Evolutionary conservation across 805 yeast genomes (phyloP).

Genomic region (Sugiyamaella americana): DNA sequence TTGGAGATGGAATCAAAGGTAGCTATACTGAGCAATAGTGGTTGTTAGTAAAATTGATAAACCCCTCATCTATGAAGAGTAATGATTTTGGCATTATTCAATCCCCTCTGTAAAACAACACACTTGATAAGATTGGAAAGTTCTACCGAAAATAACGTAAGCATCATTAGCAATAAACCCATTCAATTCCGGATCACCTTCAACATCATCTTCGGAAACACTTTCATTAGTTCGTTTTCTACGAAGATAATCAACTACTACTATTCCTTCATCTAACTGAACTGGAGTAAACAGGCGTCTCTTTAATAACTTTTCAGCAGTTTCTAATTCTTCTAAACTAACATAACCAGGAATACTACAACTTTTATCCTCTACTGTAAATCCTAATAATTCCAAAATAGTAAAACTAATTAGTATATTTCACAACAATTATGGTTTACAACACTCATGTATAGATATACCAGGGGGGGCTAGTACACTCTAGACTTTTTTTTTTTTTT

Average conservation of each 20-base stretch:
- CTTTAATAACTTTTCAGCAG: constrained; percentile 35
- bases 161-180: constrained; percentile 34
- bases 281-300: constrained; percentile 38
- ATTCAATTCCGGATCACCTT: constrained; percentile 27
- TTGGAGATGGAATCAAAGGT: constrained; percentile 59
- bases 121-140: constrained; percentile 75
- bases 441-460: too few relatives aligned
- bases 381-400: constrained; percentile 44
- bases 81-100: too few relatives aligned
- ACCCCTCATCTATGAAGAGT: too few relatives aligned
- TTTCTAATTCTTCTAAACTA: constrained; percentile 31
- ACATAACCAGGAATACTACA: constrained; percentile 37
- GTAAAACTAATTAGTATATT: too few relatives aligned
- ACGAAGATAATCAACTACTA: constrained; percentile 33
- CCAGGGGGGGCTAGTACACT: too few relatives aligned
- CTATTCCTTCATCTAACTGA: constrained; percentile 32
- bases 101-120: constrained; percentile 22
- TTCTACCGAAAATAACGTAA: constrained; percentile 77
- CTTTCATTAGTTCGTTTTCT: constrained; percentile 9
- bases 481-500: too few relatives aligned
- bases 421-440: too few relatives aligned
- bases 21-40: constrained; percentile 66
- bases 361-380: constrained; percentile 37
- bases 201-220: constrained; percentile 31
- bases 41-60: too few relatives aligned